Base-by-base conservation (phyloP, 78 protist species). In the Trichosphaerium sp. region DNA sequence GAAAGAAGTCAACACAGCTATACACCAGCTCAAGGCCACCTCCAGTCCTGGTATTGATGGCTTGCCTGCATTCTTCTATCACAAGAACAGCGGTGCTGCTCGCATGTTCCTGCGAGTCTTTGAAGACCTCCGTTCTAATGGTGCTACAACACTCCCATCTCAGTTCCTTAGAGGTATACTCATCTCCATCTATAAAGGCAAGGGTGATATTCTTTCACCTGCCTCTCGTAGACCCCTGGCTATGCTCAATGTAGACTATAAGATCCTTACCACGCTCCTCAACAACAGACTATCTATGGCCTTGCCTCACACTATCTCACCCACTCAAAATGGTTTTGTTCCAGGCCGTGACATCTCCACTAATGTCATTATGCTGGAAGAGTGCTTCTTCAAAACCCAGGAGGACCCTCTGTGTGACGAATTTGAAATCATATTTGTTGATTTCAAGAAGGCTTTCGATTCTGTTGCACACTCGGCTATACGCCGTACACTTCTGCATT, bases 241-340 rank as follows among this genome's bases (percentile, higher is more conserved):
- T 3, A n/a, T 66, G 10, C 57, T 66, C 1, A 44, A 66, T 40
- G 1, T 6, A 3, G 56, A 41, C 26, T 66, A 66, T 49, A 66
- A 66, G 15, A 25, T 66, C 7, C 57, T 47, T 26, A 14, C 34
- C 2, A 66, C 55, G 41, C 29, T 66, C 8, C 55, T 66, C 28
- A 66, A 66, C 25, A 48, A 42, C 57, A 11, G 72, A n/a, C 72
- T 66, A 4, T 47, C 41, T 3, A 1, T 4, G 23, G 10, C 56
- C 2, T 44, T 47, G 2, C 44, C 14, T 2, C 5, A 11, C 2
- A 11, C 56, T 1, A 47, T 66, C 72, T 41, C 25, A 12, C n/a
- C 2, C 12, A 4, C 40, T 31, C 72, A 66, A 31, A 66, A 11
- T 2, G 72, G 72, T 1, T 66, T 66, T 35, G 72, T 66, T 26